Base-by-base conservation (phyloP, 2,329 filamentous ascomycete genomes). In the Hypoxylon sp. region DNA sequence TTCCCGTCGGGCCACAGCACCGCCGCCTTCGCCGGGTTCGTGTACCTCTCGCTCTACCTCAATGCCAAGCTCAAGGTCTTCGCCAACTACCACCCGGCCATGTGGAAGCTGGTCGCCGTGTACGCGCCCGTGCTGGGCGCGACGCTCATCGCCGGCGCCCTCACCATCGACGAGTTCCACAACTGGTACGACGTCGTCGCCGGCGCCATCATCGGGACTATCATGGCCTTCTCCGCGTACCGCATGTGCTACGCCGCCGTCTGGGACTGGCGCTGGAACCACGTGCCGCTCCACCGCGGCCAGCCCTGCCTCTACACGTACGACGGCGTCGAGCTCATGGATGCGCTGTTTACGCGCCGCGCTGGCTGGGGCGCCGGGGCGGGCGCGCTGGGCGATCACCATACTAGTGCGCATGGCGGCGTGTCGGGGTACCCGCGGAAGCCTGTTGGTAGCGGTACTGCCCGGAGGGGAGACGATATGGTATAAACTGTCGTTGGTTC, bases 31-130 rank as follows among this genome's bases (percentile, higher is more conserved):
- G 87, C 86, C 0, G 88, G 88, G 4, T 88, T 90, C 65, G 80
- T 90, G 18, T 92, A 84, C 69, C 75, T 92, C 2, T 88, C 82
- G 64, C 78, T 92, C 1, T 92, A 91, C 75, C 82, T 92, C 40
- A 92, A 92, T 72, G 89, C 87, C 43, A 92, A 92, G 77, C 80
- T 92, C 64, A 92, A 91, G 79, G 83, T 91, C 53, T 91, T 87
- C 66, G 77, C 83, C 62, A 88, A 90, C 77, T 88, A 89, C 70
- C 88, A 91, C 69, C 84, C 89, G 0, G 79, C 85, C 10, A 85
- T 90, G 81, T 91, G 88, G 89, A 91, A 91, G 75, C 74, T 91
- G 10, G 77, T 88, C 26, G 81, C 79, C 13, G 77, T 85, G 20
- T 89, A 88, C 67, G 80, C 84, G 0, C 89, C 89, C 0, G 74